Percentiles rank a stretch among this genome's conserved stretches.
phyloP scores from a whole-genome alignment of 768 basidiomycete genomes.

The Tricholoma terreum region DNA sequence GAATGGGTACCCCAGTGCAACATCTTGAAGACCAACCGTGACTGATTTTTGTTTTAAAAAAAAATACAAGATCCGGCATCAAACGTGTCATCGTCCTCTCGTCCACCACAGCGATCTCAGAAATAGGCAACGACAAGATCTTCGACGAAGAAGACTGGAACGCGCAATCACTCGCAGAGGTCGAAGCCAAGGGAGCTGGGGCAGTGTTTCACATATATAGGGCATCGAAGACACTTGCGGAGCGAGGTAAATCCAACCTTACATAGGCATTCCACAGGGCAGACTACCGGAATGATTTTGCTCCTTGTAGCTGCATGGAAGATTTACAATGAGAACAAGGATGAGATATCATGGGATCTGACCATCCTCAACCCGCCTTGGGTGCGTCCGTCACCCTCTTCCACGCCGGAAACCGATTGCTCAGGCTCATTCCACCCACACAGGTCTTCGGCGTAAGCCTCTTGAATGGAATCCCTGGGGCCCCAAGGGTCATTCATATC shows the following conservation, averaged over 20 bases:
- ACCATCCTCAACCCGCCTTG: slow-evolving; percentile 53
- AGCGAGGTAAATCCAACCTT: slow-evolving; percentile 39
- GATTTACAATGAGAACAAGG: slow-evolving; percentile 41
- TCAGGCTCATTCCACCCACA: not conserved
- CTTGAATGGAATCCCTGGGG: not conserved
- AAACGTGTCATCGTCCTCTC: slow-evolving; percentile 70
- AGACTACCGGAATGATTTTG: not conserved
- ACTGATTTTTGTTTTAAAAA: not conserved
- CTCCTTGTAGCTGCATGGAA: slow-evolving; percentile 38
- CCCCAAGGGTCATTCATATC: not conserved
- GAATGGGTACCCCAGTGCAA: not conserved
- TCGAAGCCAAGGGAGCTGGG: slow-evolving; percentile 47
- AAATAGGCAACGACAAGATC: slow-evolving; percentile 18
- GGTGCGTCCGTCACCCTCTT: slow-evolving; percentile 26
- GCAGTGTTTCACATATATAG: slow-evolving; percentile 47
- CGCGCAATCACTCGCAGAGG: slow-evolving; percentile 38
- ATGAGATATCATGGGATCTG: slow-evolving; percentile 47
- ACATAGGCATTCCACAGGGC: not conserved
- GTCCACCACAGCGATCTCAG: slow-evolving; percentile 50
- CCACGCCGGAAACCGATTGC: not conserved
- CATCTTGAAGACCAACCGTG: not conserved
- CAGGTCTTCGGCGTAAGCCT: slow-evolving; percentile 32
- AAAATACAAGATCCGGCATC: slow-evolving; percentile 34
- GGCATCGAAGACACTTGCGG: slow-evolving; percentile 66
- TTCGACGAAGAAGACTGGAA: slow-evolving; percentile 65